Base-by-base conservation (phyloP, 768 basidiomycete species). In the Mycena galericulata region DNA sequence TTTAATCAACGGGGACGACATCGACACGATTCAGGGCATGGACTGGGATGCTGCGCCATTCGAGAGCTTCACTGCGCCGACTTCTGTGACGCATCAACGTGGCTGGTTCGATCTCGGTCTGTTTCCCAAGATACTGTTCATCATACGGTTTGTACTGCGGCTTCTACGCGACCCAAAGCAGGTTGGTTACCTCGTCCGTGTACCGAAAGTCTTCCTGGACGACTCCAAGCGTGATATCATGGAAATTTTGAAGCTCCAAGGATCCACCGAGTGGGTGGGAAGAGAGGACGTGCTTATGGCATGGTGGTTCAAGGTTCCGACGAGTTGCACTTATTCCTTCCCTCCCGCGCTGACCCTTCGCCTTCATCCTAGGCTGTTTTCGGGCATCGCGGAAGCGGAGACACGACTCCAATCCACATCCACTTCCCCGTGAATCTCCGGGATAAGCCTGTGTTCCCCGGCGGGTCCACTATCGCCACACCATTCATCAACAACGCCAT, bases 401-500 rank as follows among this genome's bases (percentile, higher is more conserved):
- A 62, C 54, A 18, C 20, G 1, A 41, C 30, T 3, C 53, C 55
- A 8, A 36, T 68, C 45, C 43, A 40, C 54, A 26, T 61, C 26
- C 46, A 68, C 27, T 29, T 68, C 4, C 30, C 58, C 27, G 22
- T 57, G 1, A 40, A 68, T 24, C 20, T 68, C 4, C 67, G 67
- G 24, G 43, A 34, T 0, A 61, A 55, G 7, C 60, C 17, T 22
- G 24, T 68, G 9, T 68, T 68, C 40, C 40, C 43, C 18, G 36
- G 41, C 15, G 34, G 22, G 2, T 18, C 58, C 1, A 34, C 29
- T 12, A 5, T 56, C n/a, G 17, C 4, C 26, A 24, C 34, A 6
- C 65, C 68, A 22, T 69, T 54, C 45, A 60, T 65, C 57, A 30
- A 69, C 62, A 69, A 69, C 56, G 62, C 62, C 38, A 32, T 46